Evolutionary conservation across 441 rosid genomes (phyloP).

Genomic region (Dalechampia spathulata): DNA sequence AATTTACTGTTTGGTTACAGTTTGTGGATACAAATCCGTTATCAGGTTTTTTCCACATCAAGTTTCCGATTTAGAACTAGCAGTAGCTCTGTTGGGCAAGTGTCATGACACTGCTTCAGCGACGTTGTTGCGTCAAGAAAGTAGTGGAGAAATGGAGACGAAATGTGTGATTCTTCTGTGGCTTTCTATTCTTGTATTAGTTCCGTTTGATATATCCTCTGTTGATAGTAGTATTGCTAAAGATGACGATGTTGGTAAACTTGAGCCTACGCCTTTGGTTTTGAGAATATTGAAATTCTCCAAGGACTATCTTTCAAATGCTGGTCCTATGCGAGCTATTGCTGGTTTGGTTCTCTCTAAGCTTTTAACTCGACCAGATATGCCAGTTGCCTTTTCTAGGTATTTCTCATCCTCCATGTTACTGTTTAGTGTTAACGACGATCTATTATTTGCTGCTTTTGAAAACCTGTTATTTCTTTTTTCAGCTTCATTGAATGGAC

Average conservation of each 20-base stretch:
- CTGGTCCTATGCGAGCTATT: constrained; percentile 92
- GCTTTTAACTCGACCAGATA: constrained; percentile 90
- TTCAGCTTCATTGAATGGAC: constrained; percentile 83
- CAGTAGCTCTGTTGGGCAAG: constrained; percentile 72
- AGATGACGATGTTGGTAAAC: constrained; percentile 25
- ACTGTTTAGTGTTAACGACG: too few species aligned
- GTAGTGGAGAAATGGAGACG: constrained; percentile 97
- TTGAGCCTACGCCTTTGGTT: constrained; percentile 66
- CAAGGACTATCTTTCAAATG: constrained; percentile 75
- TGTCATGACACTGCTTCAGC: constrained; percentile 52
- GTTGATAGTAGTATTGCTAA: constrained; percentile 70
- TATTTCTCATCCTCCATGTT: constrained; percentile 14
- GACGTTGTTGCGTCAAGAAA: constrained; percentile 71
- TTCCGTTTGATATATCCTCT: constrained; percentile 91
- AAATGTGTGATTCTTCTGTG: constrained; percentile 81
- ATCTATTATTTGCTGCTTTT: too few species aligned
- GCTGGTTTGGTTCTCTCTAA: constrained; percentile 72
- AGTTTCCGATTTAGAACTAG: constrained; percentile 87
- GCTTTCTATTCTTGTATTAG: constrained; percentile 91
- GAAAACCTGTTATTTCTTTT: constrained; percentile 4
- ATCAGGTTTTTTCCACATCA: constrained; percentile 91
- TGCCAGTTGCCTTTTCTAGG: constrained; percentile 77
- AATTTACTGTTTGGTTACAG: constrained; percentile 74
- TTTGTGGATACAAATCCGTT: constrained; percentile 83
- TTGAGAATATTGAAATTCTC: constrained; percentile 61